Conservation (phyloP, 2,329 filamentous ascomycete species). For the Fusarium sp. region DNA sequence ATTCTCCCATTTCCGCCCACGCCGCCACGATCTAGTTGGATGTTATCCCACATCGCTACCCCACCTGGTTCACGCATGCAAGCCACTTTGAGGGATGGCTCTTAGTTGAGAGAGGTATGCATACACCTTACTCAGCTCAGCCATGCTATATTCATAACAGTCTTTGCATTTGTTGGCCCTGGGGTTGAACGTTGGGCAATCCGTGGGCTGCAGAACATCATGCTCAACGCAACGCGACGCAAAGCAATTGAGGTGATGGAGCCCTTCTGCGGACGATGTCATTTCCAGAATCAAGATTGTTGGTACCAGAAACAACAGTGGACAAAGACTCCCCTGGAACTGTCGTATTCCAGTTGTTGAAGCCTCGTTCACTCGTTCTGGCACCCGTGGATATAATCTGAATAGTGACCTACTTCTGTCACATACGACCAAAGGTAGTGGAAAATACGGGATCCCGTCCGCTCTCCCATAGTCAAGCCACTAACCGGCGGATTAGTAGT, state of each 20-base stretch:
- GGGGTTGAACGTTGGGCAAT: not conserved
- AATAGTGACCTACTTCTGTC: accelerated
- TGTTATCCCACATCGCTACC: not conserved
- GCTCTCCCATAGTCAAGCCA: constrained; percentile 18
- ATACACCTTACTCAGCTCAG: not conserved
- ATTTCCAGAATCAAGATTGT: not conserved
- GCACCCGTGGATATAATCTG: not conserved
- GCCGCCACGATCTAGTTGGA: not conserved
- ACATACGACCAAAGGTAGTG: constrained; percentile 24
- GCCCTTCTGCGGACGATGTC: not conserved
- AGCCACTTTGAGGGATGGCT: not conserved
- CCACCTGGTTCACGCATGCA: not conserved
- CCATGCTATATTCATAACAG: not conserved
- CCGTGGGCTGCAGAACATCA: not conserved
- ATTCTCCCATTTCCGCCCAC: not conserved
- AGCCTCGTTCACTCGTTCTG: not conserved
- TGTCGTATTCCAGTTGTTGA: not conserved
- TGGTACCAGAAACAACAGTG: not conserved
- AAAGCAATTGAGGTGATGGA: not conserved
- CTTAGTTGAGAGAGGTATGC: not conserved
- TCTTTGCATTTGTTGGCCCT: not conserved
- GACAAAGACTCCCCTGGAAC: not conserved
- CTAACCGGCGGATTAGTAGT: constrained; percentile 16
- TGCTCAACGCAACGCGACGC: not conserved
- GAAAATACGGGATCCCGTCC: constrained; percentile 22